Percentiles rank a stretch among this genome's conserved stretches.
These are phyloP conservation scores for Anisogramma anomala DNA, from an alignment of 2,329 filamentous ascomycete genomes.

Conservation along the genomic window DNA sequence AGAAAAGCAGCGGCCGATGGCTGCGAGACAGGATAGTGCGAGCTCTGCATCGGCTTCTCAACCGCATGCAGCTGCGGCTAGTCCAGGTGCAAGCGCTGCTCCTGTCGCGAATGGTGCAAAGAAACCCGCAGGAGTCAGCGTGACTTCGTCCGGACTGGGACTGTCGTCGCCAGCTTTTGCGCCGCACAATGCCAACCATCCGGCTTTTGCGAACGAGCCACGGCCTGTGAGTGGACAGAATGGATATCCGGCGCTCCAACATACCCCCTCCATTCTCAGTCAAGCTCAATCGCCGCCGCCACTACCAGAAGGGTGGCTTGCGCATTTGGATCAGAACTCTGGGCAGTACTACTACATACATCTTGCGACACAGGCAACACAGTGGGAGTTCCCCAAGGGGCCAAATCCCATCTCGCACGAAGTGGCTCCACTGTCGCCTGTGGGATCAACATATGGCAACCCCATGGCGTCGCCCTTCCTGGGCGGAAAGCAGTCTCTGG, in stretches of 20 bases:
- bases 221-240: constrained; percentile 37
- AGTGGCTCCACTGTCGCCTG: constrained; percentile 70
- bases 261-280: constrained; percentile 33
- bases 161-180: constrained; percentile 32
- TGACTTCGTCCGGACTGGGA: constrained; percentile 20
- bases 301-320: constrained; percentile 95
- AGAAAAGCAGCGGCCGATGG: constrained; percentile 57
- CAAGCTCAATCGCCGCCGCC: constrained; percentile 75
- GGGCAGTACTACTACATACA: constrained; percentile 99
- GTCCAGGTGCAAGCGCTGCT: constrained; percentile 14
- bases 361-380: constrained; percentile 83
- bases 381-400: constrained; percentile 98
- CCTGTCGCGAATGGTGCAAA: constrained; percentile 17
- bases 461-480: constrained; percentile 59
- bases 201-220: constrained; percentile 81
- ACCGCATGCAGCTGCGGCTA: constrained; percentile 15
- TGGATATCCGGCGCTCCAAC: constrained; percentile 34
- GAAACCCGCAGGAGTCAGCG: constrained; percentile 20
- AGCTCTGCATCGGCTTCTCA: constrained; percentile 20
- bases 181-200: constrained; percentile 56
- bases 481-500: constrained; percentile 54
- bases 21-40: constrained; percentile 17
- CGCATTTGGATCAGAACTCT: constrained; percentile 87
- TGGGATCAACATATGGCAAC: constrained; percentile 64
- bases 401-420: constrained; percentile 82